Percentiles rank a stretch among this genome's conserved stretches.
These are phyloP conservation scores for Gnetum montanum DNA, from an alignment of 75 land plant genomes.

Conservation along the genomic window DNA sequence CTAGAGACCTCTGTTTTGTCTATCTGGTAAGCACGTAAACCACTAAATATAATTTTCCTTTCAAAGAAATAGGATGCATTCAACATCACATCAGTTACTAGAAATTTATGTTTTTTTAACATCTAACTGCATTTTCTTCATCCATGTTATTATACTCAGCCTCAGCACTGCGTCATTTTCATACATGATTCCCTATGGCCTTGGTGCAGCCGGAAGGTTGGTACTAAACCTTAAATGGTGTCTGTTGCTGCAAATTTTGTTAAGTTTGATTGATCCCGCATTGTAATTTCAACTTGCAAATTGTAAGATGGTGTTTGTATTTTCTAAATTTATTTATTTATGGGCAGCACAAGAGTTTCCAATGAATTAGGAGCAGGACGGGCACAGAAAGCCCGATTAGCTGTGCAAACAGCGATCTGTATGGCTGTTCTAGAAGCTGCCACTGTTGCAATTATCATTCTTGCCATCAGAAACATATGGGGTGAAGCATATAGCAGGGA, in stretches of 20 bases:
- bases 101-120: not conserved
- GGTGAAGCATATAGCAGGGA: constrained; percentile 67
- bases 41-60: constrained; percentile 4
- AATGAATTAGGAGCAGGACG: constrained; percentile 76
- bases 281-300: too few relatives aligned
- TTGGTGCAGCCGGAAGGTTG: constrained; percentile 46
- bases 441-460: constrained; percentile 15
- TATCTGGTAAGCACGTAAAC: constrained; percentile 21
- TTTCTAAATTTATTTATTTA: not conserved
- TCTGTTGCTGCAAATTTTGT: not conserved
- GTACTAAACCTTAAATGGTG: not conserved
- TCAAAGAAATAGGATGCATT: constrained; percentile 6
- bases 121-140: not conserved
- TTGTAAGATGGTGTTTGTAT: too few relatives aligned
- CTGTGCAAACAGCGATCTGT: constrained; percentile 24
- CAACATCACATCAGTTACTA: not conserved
- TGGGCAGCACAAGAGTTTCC: constrained; percentile 52
- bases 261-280: too few relatives aligned
- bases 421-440: constrained; percentile 37
- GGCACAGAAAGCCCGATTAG: constrained; percentile 34
- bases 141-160: constrained; percentile 14
- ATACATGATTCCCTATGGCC: constrained; percentile 48
- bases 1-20: constrained; percentile 62
- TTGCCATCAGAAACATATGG: constrained; percentile 41
- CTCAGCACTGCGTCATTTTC: constrained; percentile 23